Conservation (phyloP, 306 rosid genomes). For the Acacia confusa region DNA sequence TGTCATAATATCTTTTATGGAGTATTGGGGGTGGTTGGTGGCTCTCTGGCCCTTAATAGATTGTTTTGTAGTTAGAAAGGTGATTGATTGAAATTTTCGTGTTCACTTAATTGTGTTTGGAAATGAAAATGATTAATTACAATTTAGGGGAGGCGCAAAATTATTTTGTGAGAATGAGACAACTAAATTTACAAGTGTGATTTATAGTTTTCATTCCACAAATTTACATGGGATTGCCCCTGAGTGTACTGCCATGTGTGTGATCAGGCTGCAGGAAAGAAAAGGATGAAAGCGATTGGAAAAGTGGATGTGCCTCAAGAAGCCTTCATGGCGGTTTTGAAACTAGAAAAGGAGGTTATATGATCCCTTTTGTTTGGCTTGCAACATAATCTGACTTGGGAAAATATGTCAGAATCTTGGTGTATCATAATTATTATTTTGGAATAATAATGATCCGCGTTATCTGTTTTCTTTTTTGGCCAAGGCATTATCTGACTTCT, state of each 20-base stretch:
- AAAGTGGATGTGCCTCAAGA: conserved; percentile 96
- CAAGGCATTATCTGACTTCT: too few relatives aligned
- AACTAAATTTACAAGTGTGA: not conserved
- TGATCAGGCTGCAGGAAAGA: conserved; percentile 90
- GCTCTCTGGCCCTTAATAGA: not conserved
- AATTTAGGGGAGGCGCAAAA: not conserved
- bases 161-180: not conserved
- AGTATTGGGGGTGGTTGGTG: conserved; percentile 13
- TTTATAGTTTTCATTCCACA: conserved; percentile 12
- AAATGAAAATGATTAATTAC: not conserved
- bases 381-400: conserved; percentile 22
- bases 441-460: conserved; percentile 22
- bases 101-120: conserved; percentile 15
- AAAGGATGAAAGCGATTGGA: conserved; percentile 91
- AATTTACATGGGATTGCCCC: conserved; percentile 9
- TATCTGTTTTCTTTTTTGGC: not conserved
- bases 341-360: conserved; percentile 89
- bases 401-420: conserved; percentile 13
- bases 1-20: not conserved
- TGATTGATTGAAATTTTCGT: not conserved
- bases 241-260: conserved; percentile 19
- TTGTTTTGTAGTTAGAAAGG: conserved; percentile 2
- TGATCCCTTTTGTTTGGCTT: conserved; percentile 41
- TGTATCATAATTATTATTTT: conserved; percentile 21
- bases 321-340: conserved; percentile 97